Evolutionary conservation across 2,329 filamentous ascomycete species (phyloP).

Genomic region (Phyllosticta citrichinensis): DNA sequence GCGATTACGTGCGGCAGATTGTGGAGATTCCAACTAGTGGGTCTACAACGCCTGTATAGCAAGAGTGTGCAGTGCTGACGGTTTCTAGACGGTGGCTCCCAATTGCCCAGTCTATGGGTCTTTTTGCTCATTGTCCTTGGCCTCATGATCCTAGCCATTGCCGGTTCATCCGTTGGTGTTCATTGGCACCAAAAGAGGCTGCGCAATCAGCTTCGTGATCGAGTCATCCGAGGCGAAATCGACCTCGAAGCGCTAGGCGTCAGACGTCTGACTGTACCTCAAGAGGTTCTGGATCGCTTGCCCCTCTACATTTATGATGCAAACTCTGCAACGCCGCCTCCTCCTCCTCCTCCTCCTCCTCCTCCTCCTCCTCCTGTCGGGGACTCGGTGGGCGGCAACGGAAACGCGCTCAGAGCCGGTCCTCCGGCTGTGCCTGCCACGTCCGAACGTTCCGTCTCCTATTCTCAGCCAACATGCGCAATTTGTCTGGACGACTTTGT

Average conservation of each 20-base stretch:
- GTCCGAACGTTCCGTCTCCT: slow-evolving; percentile 12
- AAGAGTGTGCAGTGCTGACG: slow-evolving; percentile 1
- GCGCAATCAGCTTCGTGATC: slow-evolving; percentile 54
- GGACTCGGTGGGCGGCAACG: neutral
- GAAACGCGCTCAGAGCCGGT: neutral
- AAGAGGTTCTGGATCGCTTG: slow-evolving; percentile 59
- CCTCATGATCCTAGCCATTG: slow-evolving; percentile 59
- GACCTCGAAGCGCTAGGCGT: slow-evolving; percentile 81
- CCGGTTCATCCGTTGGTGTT: slow-evolving; percentile 59
- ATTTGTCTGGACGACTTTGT: slow-evolving; percentile 82
- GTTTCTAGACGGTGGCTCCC: slow-evolving; percentile 37
- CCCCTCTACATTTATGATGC: slow-evolving; percentile 62
- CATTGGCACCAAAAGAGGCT: slow-evolving; percentile 66
- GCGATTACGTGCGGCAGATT: slow-evolving; percentile 39
- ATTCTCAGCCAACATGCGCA: slow-evolving; percentile 74
- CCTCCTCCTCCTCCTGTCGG: too few relatives aligned
- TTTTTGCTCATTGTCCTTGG: slow-evolving; percentile 62
- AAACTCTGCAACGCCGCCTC: neutral
- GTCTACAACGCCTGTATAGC: neutral
- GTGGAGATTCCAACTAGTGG: slow-evolving; percentile 35
- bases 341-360: too few relatives aligned
- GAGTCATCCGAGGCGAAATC: slow-evolving; percentile 68
- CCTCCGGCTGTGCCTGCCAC: neutral
- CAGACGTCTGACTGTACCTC: slow-evolving; percentile 68
- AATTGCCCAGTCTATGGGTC: slow-evolving; percentile 68